A percentile compares a stretch with the other conserved stretches of the same genome.
These are phyloP conservation scores for Aspergillus cavernicola DNA, from an alignment of 495 filamentous ascomycete genomes.

Conservation along the genomic window DNA sequence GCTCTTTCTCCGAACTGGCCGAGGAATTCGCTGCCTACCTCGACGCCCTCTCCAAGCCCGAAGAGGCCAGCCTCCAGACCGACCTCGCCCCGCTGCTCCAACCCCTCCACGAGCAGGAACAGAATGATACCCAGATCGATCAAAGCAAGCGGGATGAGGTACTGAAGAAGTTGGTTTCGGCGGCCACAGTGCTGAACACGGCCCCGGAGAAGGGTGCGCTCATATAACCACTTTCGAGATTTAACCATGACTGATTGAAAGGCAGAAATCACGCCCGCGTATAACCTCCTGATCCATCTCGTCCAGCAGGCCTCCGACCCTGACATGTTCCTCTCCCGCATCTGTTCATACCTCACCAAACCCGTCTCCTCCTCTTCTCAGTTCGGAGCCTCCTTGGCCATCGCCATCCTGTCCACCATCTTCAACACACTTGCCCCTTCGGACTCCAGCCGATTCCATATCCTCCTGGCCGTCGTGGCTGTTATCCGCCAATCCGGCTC, in stretches of 20 bases:
- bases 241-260: constrained; percentile 22
- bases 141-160: constrained; percentile 74
- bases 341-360: constrained; percentile 82
- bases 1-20: constrained; percentile 80
- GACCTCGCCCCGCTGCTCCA: constrained; percentile 71
- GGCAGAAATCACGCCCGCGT: constrained; percentile 85
- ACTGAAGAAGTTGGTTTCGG: constrained; percentile 80
- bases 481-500: constrained; percentile 69
- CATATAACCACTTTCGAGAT: constrained; percentile 6
- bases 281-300: constrained; percentile 94
- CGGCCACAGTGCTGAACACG: constrained; percentile 65
- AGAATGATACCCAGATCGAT: constrained; percentile 40
- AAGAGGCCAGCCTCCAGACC: constrained; percentile 53
- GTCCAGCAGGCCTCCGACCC: constrained; percentile 77
- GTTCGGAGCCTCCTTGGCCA: constrained; percentile 78
- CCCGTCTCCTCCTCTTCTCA: constrained; percentile 80
- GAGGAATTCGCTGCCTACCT: constrained; percentile 85
- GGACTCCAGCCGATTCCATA: constrained; percentile 79
- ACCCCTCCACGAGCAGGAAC: constrained; percentile 51
- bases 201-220: constrained; percentile 79
- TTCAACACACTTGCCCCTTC: constrained; percentile 85
- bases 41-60: constrained; percentile 58
- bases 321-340: constrained; percentile 76
- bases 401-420: constrained; percentile 85
- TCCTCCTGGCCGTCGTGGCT: constrained; percentile 77